Conservation (phyloP, 441 rosid species). For the Gossypium aridum region DNA sequence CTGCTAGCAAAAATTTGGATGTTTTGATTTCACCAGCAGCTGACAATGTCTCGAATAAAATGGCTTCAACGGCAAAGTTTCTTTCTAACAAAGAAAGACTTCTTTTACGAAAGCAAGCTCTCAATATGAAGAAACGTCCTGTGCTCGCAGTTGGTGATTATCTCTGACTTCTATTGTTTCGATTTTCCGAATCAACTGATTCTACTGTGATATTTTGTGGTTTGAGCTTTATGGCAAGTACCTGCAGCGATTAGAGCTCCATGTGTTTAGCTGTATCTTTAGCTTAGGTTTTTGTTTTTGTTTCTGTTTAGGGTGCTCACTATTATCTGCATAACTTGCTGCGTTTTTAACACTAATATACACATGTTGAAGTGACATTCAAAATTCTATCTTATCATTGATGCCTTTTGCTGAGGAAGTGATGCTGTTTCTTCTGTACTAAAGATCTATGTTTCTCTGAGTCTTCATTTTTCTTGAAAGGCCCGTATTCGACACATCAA, state of each 20-base stretch:
- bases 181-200: not conserved
- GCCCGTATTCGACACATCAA: not conserved
- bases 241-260: not conserved
- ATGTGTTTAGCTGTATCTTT: not conserved
- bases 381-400: not conserved
- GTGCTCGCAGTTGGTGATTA: constrained; percentile 59
- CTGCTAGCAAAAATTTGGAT: constrained; percentile 18
- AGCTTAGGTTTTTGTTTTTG: not conserved
- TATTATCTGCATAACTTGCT: not conserved
- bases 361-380: constrained; percentile 1
- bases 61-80: constrained; percentile 23
- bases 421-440: not conserved
- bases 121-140: constrained; percentile 59
- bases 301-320: not conserved
- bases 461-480: not conserved
- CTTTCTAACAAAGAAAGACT: constrained; percentile 83
- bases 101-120: constrained; percentile 69
- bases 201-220: not conserved
- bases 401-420: not conserved
- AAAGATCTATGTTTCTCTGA: not conserved
- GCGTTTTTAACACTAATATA: not conserved
- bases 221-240: not conserved
- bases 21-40: constrained; percentile 18
- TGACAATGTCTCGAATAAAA: constrained; percentile 20
- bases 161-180: not conserved